Conservation (phyloP, 176 grass and related monocot species). For the Microstegium vimineum region DNA sequence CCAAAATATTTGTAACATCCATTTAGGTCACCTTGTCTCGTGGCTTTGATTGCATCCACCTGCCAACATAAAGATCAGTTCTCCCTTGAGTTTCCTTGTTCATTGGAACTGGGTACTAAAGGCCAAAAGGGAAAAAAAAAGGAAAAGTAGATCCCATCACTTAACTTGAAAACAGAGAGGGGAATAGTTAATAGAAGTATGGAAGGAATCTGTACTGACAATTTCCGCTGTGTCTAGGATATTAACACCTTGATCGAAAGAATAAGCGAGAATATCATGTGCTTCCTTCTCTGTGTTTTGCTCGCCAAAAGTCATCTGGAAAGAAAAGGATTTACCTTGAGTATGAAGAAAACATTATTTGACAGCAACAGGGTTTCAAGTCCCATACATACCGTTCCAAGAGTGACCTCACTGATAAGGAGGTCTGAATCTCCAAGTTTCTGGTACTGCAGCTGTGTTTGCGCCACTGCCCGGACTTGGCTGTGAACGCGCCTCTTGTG, state of each 20-base stretch:
- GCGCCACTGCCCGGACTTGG: constrained; percentile 9
- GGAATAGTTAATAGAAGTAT: not conserved
- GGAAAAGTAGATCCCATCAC: not conserved
- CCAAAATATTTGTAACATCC: not conserved
- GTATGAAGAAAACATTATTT: not conserved
- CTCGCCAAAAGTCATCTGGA: constrained; percentile 34
- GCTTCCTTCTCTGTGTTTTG: constrained; percentile 40
- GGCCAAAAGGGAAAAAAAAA: not conserved
- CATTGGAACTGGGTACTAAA: constrained; percentile 69
- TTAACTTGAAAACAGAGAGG: not conserved
- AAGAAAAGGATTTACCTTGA: not conserved
- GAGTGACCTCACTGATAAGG: constrained; percentile 51
- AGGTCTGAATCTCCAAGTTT: constrained; percentile 68
- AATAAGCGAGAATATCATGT: constrained; percentile 34
- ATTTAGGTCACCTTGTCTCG: constrained; percentile 64
- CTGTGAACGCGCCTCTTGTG: not conserved
- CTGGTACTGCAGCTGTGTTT: constrained; percentile 32
- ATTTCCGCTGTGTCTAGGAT: constrained; percentile 38
- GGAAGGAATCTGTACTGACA: constrained; percentile 8
- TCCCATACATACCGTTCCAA: constrained; percentile 47
- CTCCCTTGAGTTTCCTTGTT: constrained; percentile 83
- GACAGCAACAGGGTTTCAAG: not conserved
- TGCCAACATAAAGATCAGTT: constrained; percentile 77
- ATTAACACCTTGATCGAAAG: constrained; percentile 45
- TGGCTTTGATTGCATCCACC: constrained; percentile 80